These are phyloP conservation scores for Lagenidium giganteum DNA, from an alignment of 352 stramenopile species.

Conservation along the genomic window DNA sequence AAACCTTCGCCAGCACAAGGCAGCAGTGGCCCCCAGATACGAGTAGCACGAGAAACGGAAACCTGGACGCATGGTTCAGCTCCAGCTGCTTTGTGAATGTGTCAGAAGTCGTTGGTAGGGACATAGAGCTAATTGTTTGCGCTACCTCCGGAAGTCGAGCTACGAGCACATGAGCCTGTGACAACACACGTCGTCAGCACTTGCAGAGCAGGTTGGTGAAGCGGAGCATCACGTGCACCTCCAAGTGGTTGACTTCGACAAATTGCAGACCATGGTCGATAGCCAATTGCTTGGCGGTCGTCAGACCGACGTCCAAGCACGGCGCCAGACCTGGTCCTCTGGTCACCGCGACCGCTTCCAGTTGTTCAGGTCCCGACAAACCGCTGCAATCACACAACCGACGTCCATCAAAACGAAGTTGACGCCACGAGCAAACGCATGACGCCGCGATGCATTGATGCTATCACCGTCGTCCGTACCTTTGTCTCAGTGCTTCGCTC, in stretches of 20 bases:
- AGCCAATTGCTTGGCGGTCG: conserved; percentile 71
- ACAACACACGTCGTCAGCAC: no score
- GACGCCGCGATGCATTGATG: no score
- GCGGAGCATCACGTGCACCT: no score
- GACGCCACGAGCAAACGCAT: no score
- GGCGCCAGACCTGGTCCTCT: conserved; percentile 94
- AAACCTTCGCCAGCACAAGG: conserved; percentile 91
- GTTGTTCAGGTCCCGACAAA: conserved; percentile 50
- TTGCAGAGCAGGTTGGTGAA: no score
- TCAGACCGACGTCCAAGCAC: conserved; percentile 92
- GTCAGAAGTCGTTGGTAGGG: no score
- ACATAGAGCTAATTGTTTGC: not conserved
- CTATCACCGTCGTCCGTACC: conserved; percentile 25
- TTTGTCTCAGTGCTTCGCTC: conserved; percentile 77
- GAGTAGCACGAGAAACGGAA: conserved; percentile 95
- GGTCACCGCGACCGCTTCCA: conserved; percentile 95
- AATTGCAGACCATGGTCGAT: conserved; percentile 81
- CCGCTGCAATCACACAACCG: conserved; percentile 20
- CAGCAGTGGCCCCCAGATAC: conserved; percentile 96
- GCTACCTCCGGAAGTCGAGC: conserved; percentile 78
- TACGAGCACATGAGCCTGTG: conserved; percentile 94
- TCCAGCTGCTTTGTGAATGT: no score
- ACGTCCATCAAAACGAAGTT: no score
- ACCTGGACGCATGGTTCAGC: conserved; percentile 32
- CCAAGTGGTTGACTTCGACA: conserved; percentile 96